Conservation (phyloP, 768 basidiomycete species). For the Suillus weaverae region DNA sequence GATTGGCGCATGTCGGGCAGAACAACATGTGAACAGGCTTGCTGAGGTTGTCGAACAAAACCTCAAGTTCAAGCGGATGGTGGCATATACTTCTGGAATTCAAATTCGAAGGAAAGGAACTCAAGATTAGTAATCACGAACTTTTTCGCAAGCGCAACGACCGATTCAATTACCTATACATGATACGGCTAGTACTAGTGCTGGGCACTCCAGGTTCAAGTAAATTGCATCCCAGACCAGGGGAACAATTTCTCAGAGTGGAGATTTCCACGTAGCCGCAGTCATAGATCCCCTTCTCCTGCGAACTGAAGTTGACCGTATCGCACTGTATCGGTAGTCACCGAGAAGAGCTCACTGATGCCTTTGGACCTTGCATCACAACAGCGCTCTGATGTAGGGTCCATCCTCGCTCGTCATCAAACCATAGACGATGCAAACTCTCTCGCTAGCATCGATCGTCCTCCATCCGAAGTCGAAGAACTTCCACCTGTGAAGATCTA, state of each 20-base stretch:
- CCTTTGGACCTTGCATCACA: neutral
- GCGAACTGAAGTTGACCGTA: neutral
- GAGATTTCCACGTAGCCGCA: neutral
- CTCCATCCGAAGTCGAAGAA: constrained; percentile 35
- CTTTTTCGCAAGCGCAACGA: neutral
- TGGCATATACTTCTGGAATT: neutral
- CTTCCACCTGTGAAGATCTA: constrained; percentile 39
- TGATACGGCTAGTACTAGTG: neutral
- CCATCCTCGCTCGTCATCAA: constrained; percentile 35
- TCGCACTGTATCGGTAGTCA: too few relatives aligned
- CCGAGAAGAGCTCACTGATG: neutral
- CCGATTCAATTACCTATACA: neutral
- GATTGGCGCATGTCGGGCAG: constrained; percentile 93
- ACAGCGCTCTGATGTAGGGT: constrained; percentile 31
- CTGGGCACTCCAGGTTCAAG: neutral
- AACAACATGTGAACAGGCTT: constrained; percentile 63
- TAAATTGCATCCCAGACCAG: neutral
- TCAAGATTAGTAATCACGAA: neutral
- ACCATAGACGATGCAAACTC: constrained; percentile 36
- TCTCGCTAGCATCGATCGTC: constrained; percentile 43
- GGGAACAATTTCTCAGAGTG: too few relatives aligned
- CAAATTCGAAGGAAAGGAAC: neutral
- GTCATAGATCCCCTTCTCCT: too few relatives aligned
- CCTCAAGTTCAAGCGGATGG: neutral
- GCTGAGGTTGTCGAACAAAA: neutral